A percentile compares a stretch with the other conserved stretches of the same genome.
phyloP scores from a whole-genome alignment of 208 protist species.

The Trypanosomatidae sp. region DNA sequence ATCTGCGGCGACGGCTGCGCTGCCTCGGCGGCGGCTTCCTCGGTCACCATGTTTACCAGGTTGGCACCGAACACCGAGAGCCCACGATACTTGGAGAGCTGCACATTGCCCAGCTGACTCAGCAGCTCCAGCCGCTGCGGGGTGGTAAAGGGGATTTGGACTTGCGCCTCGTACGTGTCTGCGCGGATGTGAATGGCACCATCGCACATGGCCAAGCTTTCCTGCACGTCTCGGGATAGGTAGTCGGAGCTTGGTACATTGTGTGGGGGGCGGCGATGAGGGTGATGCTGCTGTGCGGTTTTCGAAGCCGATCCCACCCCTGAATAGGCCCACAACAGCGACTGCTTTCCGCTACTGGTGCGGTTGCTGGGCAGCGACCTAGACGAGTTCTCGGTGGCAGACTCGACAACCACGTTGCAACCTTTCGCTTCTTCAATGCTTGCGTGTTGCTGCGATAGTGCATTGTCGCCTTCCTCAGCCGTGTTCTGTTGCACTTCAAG shows the following conservation, averaged over 20 bases:
- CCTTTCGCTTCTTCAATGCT: background rate
- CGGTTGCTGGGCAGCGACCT: background rate
- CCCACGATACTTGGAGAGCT: slow-evolving; percentile 54
- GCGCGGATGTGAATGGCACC: slow-evolving; percentile 24
- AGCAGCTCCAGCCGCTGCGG: slow-evolving; percentile 60
- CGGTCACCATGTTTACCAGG: slow-evolving; percentile 56
- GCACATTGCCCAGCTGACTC: slow-evolving; percentile 37
- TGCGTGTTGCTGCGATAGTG: background rate
- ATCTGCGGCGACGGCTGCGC: slow-evolving; percentile 35
- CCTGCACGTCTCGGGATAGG: slow-evolving; percentile 23
- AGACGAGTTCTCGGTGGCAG: background rate
- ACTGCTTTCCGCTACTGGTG: slow-evolving; percentile 1
- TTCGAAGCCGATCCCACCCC: background rate
- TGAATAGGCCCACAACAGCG: background rate
- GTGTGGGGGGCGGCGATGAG: background rate
- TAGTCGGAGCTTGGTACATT: slow-evolving; percentile 22
- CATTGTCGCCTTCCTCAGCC: background rate
- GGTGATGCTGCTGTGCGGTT: background rate
- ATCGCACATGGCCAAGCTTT: slow-evolving; percentile 31
- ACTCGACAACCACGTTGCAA: background rate
- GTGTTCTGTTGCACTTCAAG: background rate
- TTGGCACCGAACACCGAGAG: slow-evolving; percentile 60
- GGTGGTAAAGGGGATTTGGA: slow-evolving; percentile 71
- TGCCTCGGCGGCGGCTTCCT: slow-evolving; percentile 39
- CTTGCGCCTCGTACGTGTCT: slow-evolving; percentile 28